Evolutionary conservation across 768 basidiomycete genomes (phyloP), one percentile per base, ranked within the genome.

Genomic region (Podaxis sp.): DNA sequence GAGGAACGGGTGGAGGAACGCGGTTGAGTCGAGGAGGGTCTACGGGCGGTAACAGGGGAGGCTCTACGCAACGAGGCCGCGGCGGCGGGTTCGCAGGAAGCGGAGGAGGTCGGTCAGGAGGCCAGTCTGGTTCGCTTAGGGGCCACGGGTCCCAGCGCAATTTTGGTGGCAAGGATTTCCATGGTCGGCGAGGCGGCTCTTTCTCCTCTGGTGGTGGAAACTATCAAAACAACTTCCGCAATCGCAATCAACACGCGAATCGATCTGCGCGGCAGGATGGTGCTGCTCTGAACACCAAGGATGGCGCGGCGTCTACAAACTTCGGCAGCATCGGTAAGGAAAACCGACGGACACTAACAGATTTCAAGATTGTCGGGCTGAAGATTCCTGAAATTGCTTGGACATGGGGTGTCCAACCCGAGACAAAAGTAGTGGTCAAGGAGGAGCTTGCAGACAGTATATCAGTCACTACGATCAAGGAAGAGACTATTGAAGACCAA

Each of bases 311-410:
- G 66, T 73, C 76, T 57, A 78, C 80, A 55, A 81, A 74, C 67
- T 75, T 80, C 69, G 75, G 74, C 53, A 73, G 71, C 64, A 71
- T 76, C 70, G 86, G 88, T 82, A 92, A 92, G 83, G 92, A 94
- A 74, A 90, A 90, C 72, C 85, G 89, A 70, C 86, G 93, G 69
- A 97, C 96, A 33, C 87, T 99, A 68, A 98, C 95, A 40, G 96
- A 98, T 78, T 99, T 99, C 85, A 93, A 96, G 78, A 94, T 99
- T 72, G 81, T 96, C 70, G 95, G 91, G 27, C 81, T 98, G 67
- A 87, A 92, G 72, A 90, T 97, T 67, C 85, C 81, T 68, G 88
- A 90, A 67, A 78, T 97, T 63, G 79, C 77, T 67, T 98, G 96
- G 96, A 83, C 80, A 55, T 98, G 96, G 96, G 94, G 94, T 64